Conservation (phyloP, 257 asterid species). For the Dorcoceras hygrometricum region DNA sequence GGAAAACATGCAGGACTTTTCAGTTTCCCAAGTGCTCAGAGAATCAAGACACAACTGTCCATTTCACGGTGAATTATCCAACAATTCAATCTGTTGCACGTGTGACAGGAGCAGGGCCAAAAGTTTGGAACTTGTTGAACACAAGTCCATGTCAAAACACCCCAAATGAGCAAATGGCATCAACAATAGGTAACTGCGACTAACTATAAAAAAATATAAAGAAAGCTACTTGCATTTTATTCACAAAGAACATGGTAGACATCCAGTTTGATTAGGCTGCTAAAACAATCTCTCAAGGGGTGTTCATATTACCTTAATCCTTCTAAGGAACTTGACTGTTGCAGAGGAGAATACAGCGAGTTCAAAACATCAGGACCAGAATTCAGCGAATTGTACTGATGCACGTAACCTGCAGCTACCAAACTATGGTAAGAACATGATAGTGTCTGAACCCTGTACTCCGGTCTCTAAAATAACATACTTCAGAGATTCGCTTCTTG, state of each 20-base stretch:
- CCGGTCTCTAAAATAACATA: conserved; percentile 4
- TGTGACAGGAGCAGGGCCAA: background rate
- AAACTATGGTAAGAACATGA: conserved; percentile 26
- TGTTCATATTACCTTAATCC: conserved; percentile 65
- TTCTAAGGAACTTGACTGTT: conserved; percentile 81
- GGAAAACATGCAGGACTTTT: background rate
- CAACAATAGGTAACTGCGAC: background rate
- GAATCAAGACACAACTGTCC: conserved; percentile 7
- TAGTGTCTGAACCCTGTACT: conserved; percentile 4
- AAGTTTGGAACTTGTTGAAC: conserved; percentile 3
- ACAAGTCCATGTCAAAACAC: conserved; percentile 5
- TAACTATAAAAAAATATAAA: background rate
- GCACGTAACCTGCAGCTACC: conserved; percentile 74
- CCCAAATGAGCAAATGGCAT: background rate
- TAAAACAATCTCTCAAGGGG: conserved; percentile 20
- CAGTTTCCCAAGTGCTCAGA: background rate
- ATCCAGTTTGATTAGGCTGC: conserved; percentile 16
- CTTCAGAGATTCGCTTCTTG: conserved; percentile 19
- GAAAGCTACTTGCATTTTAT: background rate
- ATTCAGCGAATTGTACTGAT: conserved; percentile 83
- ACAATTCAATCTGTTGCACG: conserved; percentile 15
- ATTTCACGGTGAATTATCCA: background rate
- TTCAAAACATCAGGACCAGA: conserved; percentile 92
- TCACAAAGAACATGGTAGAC: conserved; percentile 5
- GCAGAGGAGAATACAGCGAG: conserved; percentile 93